Conservation (phyloP, 495 filamentous ascomycete species). For the Tuber umbilicatum region DNA sequence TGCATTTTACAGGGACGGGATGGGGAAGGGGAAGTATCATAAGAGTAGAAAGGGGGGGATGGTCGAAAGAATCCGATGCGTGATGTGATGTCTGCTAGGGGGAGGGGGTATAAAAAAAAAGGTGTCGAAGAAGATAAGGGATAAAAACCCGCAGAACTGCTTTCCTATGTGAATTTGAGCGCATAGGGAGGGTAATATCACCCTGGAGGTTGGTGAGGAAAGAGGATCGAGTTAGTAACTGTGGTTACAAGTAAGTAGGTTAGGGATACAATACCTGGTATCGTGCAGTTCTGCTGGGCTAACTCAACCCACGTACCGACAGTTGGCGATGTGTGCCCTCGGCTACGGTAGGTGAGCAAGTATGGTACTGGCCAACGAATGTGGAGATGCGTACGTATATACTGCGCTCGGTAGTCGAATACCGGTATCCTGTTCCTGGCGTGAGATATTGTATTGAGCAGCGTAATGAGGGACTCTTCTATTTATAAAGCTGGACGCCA, state of each 20-base stretch:
- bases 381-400: neutral
- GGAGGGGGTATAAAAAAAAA: slow-evolving; percentile 12
- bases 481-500: neutral
- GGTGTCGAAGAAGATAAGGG: slow-evolving; percentile 14
- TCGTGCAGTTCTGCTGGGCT: slow-evolving; percentile 15
- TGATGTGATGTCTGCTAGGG: neutral
- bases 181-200: slow-evolving; percentile 20
- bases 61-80: slow-evolving; percentile 8
- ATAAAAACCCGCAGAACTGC: slow-evolving; percentile 34
- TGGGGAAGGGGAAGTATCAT: slow-evolving; percentile 8
- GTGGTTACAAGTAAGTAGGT: slow-evolving; percentile 28
- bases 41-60: neutral
- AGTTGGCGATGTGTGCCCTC: slow-evolving; percentile 14
- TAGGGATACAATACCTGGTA: slow-evolving; percentile 14
- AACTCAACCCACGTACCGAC: slow-evolving; percentile 14
- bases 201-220: slow-evolving; percentile 7
- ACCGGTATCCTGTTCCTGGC: neutral
- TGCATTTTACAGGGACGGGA: slow-evolving; percentile 9
- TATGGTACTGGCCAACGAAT: neutral
- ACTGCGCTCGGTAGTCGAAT: neutral
- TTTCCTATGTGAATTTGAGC: slow-evolving; percentile 29
- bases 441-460: neutral
- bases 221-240: slow-evolving; percentile 23
- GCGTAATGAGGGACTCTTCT: neutral
- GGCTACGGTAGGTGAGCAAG: neutral